Evolutionary conservation across 2,329 filamentous ascomycete species (phyloP).

Genomic region (Mollisiaceae sp.): DNA sequence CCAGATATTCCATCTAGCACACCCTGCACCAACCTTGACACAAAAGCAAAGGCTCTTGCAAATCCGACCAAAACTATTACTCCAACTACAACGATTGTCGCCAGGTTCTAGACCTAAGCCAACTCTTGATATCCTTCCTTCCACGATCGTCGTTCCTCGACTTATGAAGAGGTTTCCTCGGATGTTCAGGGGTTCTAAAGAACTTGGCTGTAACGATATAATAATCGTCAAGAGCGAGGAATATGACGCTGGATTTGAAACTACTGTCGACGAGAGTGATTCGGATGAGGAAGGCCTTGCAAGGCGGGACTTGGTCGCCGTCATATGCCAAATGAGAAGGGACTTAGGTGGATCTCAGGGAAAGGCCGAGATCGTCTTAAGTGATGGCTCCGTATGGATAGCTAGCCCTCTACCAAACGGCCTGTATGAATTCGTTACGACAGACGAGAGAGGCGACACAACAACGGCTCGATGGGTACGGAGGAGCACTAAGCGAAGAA

Average conservation of each 20-base stretch:
- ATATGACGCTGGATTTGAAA: slow-evolving; percentile 58
- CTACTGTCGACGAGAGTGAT: slow-evolving; percentile 58
- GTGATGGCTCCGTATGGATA: slow-evolving; percentile 64
- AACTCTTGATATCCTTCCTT: slow-evolving; percentile 75
- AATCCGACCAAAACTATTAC: slow-evolving; percentile 68
- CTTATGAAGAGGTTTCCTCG: slow-evolving; percentile 66
- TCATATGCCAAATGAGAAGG: slow-evolving; percentile 66
- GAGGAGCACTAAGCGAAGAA: slow-evolving; percentile 47
- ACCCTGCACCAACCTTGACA: slow-evolving; percentile 64
- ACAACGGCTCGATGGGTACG: slow-evolving; percentile 74
- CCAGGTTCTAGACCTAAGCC: slow-evolving; percentile 66
- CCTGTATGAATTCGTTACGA: slow-evolving; percentile 67
- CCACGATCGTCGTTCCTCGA: slow-evolving; percentile 64
- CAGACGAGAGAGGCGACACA: slow-evolving; percentile 58
- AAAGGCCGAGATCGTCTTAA: slow-evolving; percentile 66
- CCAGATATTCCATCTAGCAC: slow-evolving; percentile 70
- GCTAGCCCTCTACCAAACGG: slow-evolving; percentile 58
- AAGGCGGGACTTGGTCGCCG: slow-evolving; percentile 64
- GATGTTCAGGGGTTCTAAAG: slow-evolving; percentile 66
- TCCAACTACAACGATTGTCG: slow-evolving; percentile 74
- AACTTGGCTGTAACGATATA: slow-evolving; percentile 71
- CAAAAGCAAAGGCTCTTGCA: slow-evolving; percentile 64
- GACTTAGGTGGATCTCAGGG: slow-evolving; percentile 52
- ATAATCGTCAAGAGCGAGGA: slow-evolving; percentile 74
- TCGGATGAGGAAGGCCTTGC: slow-evolving; percentile 56